These are phyloP conservation scores for Pseudogymnoascus destructans DNA, from an alignment of 2,329 filamentous ascomycete genomes.

Conservation along the genomic window DNA sequence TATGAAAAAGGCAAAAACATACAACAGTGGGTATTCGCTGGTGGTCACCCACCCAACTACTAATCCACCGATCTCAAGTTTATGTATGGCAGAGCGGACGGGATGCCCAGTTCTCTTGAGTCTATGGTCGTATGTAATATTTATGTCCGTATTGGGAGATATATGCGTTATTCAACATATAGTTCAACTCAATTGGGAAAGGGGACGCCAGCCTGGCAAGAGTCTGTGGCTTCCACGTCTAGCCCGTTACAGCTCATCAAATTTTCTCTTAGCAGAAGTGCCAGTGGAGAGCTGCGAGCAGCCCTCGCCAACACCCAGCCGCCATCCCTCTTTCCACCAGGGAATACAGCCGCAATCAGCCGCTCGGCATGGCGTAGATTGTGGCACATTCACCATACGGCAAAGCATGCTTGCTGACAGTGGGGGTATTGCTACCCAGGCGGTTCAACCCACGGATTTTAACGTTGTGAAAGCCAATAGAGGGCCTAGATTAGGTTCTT, in stretches of 20 bases:
- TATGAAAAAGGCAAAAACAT: no score
- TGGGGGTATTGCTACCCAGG: neutral
- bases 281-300: neutral
- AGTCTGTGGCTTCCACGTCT: neutral
- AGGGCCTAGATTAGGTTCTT: conserved; percentile 10
- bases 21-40: no score
- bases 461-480: neutral
- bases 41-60: no score
- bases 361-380: conserved; percentile 15
- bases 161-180: no score
- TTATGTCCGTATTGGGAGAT: no score
- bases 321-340: conserved; percentile 7
- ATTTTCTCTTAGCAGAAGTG: neutral
- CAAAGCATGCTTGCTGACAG: neutral
- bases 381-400: conserved; percentile 14
- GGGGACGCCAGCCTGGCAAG: no score
- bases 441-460: neutral
- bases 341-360: conserved; percentile 12
- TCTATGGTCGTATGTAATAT: no score
- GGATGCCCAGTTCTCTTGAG: no score
- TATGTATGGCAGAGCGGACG: no score
- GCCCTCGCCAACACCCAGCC: neutral
- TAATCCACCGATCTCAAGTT: no score
- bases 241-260: neutral
- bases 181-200: no score